phyloP scores from a whole-genome alignment of 495 filamentous ascomycete genomes.

The Filosporella fistucella region DNA sequence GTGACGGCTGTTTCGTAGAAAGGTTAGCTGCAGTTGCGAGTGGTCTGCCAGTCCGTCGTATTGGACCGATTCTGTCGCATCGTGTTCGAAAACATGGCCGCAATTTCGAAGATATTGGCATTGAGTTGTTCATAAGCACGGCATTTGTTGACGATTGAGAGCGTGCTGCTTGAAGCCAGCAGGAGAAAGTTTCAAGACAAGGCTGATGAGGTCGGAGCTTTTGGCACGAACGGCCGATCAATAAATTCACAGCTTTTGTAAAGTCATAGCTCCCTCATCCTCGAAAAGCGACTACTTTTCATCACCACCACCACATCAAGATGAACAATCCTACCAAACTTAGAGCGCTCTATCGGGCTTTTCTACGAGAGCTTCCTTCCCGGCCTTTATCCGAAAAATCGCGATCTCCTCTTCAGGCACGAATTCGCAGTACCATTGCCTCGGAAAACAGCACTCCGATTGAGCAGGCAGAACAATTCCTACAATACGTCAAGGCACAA shows the following conservation, averaged over 20 bases:
- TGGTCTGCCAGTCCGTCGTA: no score
- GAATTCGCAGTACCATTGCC: conserved; percentile 51
- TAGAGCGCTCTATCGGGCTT: conserved; percentile 78
- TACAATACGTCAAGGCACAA: conserved; percentile 78
- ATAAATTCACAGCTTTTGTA: not conserved
- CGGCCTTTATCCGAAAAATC: conserved; percentile 42
- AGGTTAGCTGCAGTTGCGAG: no score
- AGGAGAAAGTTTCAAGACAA: not conserved
- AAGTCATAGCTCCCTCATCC: not conserved
- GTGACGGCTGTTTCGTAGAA: not conserved
- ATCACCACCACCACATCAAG: conserved; percentile 4
- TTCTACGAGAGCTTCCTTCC: conserved; percentile 88
- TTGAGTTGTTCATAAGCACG: not conserved
- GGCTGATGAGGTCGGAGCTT: conserved; percentile 1
- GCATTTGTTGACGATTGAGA: not conserved
- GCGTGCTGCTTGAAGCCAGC: not conserved
- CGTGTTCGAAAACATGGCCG: conserved; percentile 5
- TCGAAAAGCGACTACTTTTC: not conserved
- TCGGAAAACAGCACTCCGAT: conserved; percentile 28
- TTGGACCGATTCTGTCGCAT: not conserved
- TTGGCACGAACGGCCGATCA: not conserved
- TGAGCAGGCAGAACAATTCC: conserved; percentile 67
- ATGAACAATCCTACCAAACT: conserved; percentile 42
- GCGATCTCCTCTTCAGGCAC: conserved; percentile 54
- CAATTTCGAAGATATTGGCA: not conserved